Conservation (phyloP, 2,329 filamentous ascomycete species). For the Diaporthe australafricana region DNA sequence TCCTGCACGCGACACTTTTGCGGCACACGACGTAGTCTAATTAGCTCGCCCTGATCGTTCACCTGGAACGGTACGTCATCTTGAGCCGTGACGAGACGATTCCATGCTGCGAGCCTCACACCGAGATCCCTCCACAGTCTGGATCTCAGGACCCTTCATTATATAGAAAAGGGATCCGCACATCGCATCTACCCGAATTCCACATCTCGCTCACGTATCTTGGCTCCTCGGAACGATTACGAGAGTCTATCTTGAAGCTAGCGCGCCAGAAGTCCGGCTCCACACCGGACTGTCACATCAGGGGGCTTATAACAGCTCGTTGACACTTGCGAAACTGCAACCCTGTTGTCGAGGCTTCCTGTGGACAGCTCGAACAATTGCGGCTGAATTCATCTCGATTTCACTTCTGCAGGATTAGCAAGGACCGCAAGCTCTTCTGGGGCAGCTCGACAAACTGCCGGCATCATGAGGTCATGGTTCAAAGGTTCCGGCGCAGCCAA, state of each 20-base stretch:
- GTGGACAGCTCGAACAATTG: not conserved
- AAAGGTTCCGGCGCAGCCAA: slow-evolving; percentile 24
- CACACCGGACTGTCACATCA: slow-evolving; percentile 9
- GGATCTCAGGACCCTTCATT: not conserved
- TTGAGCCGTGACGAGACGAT: not conserved
- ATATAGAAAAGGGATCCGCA: not conserved
- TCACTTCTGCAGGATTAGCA: not conserved
- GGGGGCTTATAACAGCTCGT: slow-evolving; percentile 10
- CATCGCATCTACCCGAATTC: not conserved
- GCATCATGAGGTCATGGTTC: slow-evolving; percentile 36
- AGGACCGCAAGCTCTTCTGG: not conserved
- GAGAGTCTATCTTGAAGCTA: slow-evolving; percentile 3
- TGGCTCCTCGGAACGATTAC: slow-evolving; percentile 3
- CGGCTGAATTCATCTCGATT: not conserved
- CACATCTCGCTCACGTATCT: not conserved
- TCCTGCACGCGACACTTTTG: slow-evolving; percentile 8
- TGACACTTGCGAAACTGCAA: slow-evolving; percentile 1
- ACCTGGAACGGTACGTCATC: slow-evolving; percentile 11
- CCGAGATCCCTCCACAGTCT: not conserved
- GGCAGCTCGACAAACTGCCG: not conserved
- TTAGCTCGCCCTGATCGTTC: not conserved
- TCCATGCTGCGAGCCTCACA: not conserved
- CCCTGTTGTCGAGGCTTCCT: not conserved
- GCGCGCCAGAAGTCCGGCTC: not conserved
- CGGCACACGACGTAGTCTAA: not conserved